Percentiles rank a stretch among this genome's conserved stretches.
Evolutionary conservation across 2,329 filamentous ascomycete genomes (phyloP).

Genomic region (Cordyceps tenuipes): DNA sequence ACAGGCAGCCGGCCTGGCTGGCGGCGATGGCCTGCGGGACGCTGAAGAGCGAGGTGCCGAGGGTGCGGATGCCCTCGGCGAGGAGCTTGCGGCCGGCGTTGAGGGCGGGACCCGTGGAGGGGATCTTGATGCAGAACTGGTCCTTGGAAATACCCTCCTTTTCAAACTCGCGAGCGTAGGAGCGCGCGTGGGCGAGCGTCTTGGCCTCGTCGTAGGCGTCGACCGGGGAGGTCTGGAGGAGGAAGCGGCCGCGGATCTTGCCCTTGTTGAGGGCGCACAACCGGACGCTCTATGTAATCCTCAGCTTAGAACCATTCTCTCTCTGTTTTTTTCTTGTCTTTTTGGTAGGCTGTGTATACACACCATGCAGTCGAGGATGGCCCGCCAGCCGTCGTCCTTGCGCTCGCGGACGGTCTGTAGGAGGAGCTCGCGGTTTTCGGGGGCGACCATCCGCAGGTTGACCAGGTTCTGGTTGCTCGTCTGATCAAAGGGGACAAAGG

Average conservation of each 20-base stretch:
- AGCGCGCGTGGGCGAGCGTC: constrained; percentile 16
- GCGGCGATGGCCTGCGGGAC: constrained; percentile 19
- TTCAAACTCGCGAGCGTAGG: constrained; percentile 15
- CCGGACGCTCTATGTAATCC: constrained; percentile 8
- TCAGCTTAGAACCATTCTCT: not conserved
- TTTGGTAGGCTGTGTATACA: constrained; percentile 20
- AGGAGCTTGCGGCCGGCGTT: constrained; percentile 14
- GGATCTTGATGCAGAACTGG: constrained; percentile 18
- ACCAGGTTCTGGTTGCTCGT: constrained; percentile 10
- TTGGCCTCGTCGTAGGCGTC: constrained; percentile 13
- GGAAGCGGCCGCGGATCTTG: constrained; percentile 16
- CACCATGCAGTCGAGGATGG: constrained; percentile 9
- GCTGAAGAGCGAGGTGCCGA: constrained; percentile 18
- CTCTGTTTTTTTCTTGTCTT: not conserved
- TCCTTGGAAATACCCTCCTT: constrained; percentile 14
- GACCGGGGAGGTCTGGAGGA: constrained; percentile 17
- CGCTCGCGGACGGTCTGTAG: constrained; percentile 4
- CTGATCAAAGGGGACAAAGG: constrained; percentile 3
- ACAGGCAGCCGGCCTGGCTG: constrained; percentile 18
- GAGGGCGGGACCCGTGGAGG: constrained; percentile 16
- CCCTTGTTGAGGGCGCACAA: constrained; percentile 17
- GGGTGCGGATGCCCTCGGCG: constrained; percentile 18
- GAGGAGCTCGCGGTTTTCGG: constrained; percentile 1
- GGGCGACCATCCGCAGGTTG: not conserved
- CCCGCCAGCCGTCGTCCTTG: constrained; percentile 18